A percentile compares a stretch with the other conserved stretches of the same genome.
phyloP scores from a whole-genome alignment of 305 asterid genomes.

The Fraxinus greggii region DNA sequence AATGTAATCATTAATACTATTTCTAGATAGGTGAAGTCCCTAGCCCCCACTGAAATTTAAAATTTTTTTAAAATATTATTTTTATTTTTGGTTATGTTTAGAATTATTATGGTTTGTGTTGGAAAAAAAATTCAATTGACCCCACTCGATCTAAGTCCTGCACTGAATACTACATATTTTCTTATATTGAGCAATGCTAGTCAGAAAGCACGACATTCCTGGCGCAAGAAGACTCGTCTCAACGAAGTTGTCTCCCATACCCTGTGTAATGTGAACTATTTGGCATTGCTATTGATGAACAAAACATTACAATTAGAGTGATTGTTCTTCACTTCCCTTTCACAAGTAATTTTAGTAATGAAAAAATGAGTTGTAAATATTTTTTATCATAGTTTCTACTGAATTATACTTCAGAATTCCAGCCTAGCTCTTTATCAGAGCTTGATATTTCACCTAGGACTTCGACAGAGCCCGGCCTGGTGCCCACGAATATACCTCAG shows the following conservation, averaged over 20 bases:
- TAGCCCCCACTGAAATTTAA: background rate
- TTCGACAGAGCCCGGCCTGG: slow-evolving; percentile 43
- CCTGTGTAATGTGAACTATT: background rate
- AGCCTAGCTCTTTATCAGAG: background rate
- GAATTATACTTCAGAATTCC: background rate
- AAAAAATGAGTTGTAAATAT: background rate
- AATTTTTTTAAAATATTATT: too few species aligned
- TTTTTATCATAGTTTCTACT: background rate
- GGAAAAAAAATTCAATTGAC: background rate
- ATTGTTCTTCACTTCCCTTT: background rate
- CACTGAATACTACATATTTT: background rate
- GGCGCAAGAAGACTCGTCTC: background rate
- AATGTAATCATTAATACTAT: too few species aligned
- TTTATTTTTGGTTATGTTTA: too few species aligned
- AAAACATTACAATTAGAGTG: background rate
- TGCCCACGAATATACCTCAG: slow-evolving; percentile 57
- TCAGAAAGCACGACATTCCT: background rate
- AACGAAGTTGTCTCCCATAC: background rate
- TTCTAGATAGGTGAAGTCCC: background rate
- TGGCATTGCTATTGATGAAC: background rate
- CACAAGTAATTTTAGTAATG: background rate
- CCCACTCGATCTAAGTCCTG: background rate
- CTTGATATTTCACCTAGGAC: slow-evolving; percentile 20
- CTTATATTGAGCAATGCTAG: background rate
- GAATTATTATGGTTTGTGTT: background rate